Conservation (phyloP, 73 alveolate genomes). For the Urostyla sp. region DNA sequence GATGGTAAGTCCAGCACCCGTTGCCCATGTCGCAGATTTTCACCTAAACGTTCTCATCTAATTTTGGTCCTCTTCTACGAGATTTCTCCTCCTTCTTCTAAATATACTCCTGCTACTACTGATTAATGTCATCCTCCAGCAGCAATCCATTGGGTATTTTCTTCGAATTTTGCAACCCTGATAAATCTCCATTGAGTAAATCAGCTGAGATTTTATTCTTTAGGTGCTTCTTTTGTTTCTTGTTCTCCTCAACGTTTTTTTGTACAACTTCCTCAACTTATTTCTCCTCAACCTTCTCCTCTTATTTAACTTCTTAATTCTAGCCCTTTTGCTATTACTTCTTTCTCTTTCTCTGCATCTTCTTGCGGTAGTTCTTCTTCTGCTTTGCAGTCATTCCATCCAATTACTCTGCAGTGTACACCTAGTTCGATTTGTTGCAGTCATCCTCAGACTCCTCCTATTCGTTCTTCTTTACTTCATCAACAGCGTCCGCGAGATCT, state of each 20-base stretch:
- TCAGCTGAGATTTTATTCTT: background rate
- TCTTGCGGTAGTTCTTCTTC: conserved; percentile 13
- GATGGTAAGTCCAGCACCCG: conserved; percentile 97
- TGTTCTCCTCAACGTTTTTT: conserved; percentile 27
- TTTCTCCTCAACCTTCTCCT: background rate
- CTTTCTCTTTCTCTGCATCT: conserved; percentile 20
- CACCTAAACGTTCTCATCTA: conserved; percentile 78
- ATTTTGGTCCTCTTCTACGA: conserved; percentile 89
- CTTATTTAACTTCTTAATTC: background rate
- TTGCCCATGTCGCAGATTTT: conserved; percentile 95
- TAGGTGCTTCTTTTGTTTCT: background rate
- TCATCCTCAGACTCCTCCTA: background rate
- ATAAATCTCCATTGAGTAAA: background rate
- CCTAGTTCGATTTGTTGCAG: background rate
- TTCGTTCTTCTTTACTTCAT: background rate
- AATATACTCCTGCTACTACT: background rate
- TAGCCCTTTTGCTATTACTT: background rate
- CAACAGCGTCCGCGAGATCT: background rate
- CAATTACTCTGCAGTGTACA: background rate
- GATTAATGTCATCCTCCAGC: conserved; percentile 11
- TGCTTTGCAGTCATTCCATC: conserved; percentile 48
- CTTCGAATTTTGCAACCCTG: background rate
- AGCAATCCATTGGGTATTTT: conserved; percentile 15
- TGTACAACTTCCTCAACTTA: conserved; percentile 1
- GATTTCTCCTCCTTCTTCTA: conserved; percentile 49